Conservation (phyloP, 495 filamentous ascomycete genomes). For the Xylaria acuta region DNA sequence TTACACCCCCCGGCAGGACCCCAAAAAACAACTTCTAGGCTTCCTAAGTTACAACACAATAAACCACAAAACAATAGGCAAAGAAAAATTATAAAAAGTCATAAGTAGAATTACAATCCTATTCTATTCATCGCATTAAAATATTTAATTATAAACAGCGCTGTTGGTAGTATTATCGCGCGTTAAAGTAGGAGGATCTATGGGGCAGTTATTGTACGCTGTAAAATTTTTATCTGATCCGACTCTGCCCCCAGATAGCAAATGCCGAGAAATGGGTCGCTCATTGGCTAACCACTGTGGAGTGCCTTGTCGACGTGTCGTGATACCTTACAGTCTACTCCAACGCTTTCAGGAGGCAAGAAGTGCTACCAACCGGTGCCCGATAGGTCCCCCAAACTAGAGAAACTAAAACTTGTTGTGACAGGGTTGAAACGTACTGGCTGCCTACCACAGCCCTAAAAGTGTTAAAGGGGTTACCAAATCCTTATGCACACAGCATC, state of each 20-base stretch:
- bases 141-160: too few relatives aligned
- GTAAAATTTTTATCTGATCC: too few relatives aligned
- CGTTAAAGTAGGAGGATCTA: too few relatives aligned
- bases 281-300: conserved; percentile 7
- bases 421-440: background rate
- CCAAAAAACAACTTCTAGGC: too few relatives aligned
- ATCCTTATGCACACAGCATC: background rate
- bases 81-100: too few relatives aligned
- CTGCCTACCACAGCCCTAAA: background rate
- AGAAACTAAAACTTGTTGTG: background rate
- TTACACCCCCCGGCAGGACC: background rate
- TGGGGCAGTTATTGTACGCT: too few relatives aligned
- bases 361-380: background rate
- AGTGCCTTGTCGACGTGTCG: conserved; percentile 10
- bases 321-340: conserved; percentile 10
- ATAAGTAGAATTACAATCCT: too few relatives aligned
- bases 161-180: too few relatives aligned
- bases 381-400: background rate
- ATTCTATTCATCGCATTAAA: too few relatives aligned
- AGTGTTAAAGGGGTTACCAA: background rate
- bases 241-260: background rate
- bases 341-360: background rate
- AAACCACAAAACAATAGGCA: too few relatives aligned
- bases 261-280: conserved; percentile 11
- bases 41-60: too few relatives aligned